Percentiles rank a stretch among this genome's conserved stretches.
Conservation (phyloP, 768 basidiomycete genomes). For the Mycena albidolilacea region DNA sequence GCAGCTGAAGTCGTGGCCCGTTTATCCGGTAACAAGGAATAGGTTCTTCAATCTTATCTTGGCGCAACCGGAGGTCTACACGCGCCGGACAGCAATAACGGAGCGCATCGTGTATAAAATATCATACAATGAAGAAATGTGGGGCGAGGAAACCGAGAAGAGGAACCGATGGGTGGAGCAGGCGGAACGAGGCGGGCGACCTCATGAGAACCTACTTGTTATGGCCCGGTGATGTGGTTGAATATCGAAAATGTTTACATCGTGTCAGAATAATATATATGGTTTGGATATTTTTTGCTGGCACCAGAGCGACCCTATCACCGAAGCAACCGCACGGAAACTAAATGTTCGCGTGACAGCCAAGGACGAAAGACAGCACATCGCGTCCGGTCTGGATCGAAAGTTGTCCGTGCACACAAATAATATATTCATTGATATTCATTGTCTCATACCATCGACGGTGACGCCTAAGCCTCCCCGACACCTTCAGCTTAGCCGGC, state of each 20-base stretch:
- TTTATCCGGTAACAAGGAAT: neutral
- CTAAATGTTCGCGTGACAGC: no score
- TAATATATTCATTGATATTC: neutral
- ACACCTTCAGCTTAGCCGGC: slow-evolving; percentile 66
- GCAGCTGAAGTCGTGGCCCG: neutral
- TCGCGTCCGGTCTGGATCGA: no score
- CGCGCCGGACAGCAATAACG: neutral
- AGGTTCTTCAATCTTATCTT: neutral
- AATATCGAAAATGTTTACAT: no score
- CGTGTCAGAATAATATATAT: no score
- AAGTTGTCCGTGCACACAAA: neutral
- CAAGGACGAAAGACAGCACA: no score
- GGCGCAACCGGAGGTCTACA: neutral
- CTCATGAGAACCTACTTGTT: neutral
- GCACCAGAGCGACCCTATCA: no score
- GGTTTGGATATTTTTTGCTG: no score
- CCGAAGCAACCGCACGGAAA: no score
- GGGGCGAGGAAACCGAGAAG: neutral
- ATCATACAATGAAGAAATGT: neutral
- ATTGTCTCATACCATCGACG: neutral
- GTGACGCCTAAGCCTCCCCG: slow-evolving; percentile 59
- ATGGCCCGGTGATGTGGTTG: neutral
- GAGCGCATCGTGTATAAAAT: neutral
- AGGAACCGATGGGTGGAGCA: slow-evolving; percentile 12
- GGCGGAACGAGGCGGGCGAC: slow-evolving; percentile 1